A percentile compares a stretch with the other conserved stretches of the same genome.
Evolutionary conservation across 164 flowering plant species (phyloP).

Genomic region (Macadamia tetraphylla): DNA sequence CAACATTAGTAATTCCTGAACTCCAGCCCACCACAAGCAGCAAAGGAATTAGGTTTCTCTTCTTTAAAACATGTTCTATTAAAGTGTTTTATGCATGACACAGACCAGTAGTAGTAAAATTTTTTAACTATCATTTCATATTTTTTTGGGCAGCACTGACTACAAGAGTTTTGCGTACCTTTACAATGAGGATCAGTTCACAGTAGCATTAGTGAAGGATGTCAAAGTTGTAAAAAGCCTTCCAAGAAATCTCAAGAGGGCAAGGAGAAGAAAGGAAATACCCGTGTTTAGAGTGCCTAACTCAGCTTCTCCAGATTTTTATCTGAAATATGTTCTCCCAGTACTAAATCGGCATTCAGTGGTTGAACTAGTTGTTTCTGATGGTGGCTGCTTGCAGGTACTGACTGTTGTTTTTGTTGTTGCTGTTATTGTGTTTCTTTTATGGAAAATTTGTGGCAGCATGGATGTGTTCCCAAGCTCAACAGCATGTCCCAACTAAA

Average conservation of each 20-base stretch:
- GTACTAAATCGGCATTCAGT: constrained; percentile 63
- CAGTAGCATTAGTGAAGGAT: constrained; percentile 68
- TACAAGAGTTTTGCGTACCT: constrained; percentile 96
- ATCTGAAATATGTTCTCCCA: constrained; percentile 64
- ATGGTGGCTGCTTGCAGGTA: constrained; percentile 99
- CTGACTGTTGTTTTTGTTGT: not conserved
- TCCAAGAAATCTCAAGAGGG: constrained; percentile 75
- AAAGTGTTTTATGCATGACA: not conserved
- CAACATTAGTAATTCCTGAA: constrained; percentile 88
- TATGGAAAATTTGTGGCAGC: too few species aligned
- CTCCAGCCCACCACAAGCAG: constrained; percentile 89
- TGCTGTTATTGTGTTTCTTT: too few species aligned
- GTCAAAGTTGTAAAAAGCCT: constrained; percentile 71
- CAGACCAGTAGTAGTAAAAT: not conserved
- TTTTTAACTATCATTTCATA: not conserved
- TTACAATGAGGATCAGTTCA: constrained; percentile 92
- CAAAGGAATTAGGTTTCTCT: constrained; percentile 84
- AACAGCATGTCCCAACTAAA: too few species aligned
- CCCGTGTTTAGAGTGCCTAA: constrained; percentile 66
- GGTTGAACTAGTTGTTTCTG: constrained; percentile 73
- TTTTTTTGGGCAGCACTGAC: constrained; percentile 50
- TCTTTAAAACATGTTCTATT: not conserved
- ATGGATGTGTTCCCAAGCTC: too few species aligned
- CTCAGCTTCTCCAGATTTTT: constrained; percentile 66
- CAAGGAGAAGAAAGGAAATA: constrained; percentile 74